Evolutionary conservation across 257 asterid genomes (phyloP).

Genomic region (Solanum clarkiae): DNA sequence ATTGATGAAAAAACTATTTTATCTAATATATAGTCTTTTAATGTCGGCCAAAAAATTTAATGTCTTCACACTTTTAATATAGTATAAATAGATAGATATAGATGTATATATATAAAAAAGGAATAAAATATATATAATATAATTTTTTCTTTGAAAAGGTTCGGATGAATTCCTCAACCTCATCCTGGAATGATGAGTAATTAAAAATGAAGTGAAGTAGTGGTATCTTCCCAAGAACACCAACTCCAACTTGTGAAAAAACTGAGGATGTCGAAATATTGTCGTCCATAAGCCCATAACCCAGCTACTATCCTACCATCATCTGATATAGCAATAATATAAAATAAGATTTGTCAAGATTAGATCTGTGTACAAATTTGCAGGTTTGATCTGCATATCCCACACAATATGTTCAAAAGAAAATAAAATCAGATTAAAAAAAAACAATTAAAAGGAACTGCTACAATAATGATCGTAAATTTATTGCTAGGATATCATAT

Average conservation of each 20-base stretch:
- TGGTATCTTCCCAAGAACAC: background rate
- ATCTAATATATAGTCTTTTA: too few species aligned
- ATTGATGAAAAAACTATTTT: too few species aligned
- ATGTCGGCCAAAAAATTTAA: too few species aligned
- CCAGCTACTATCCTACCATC: background rate
- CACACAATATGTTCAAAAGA: background rate
- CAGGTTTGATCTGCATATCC: background rate
- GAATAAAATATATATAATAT: too few species aligned
- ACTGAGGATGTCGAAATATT: background rate
- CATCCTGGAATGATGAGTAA: background rate
- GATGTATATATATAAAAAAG: accelerated
- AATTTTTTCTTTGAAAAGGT: accelerated
- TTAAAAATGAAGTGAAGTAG: background rate
- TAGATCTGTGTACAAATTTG: background rate
- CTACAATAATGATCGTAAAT: background rate
- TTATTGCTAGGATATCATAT: background rate
- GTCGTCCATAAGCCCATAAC: background rate
- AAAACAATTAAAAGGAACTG: background rate
- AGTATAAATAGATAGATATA: background rate
- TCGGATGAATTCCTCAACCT: background rate
- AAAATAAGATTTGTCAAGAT: background rate
- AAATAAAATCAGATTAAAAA: background rate
- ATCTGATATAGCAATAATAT: background rate
- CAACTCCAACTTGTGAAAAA: background rate
- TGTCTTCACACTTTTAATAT: too few species aligned